Conservation (phyloP, 768 basidiomycete genomes). For the Coprinopsis marcescibilis region DNA sequence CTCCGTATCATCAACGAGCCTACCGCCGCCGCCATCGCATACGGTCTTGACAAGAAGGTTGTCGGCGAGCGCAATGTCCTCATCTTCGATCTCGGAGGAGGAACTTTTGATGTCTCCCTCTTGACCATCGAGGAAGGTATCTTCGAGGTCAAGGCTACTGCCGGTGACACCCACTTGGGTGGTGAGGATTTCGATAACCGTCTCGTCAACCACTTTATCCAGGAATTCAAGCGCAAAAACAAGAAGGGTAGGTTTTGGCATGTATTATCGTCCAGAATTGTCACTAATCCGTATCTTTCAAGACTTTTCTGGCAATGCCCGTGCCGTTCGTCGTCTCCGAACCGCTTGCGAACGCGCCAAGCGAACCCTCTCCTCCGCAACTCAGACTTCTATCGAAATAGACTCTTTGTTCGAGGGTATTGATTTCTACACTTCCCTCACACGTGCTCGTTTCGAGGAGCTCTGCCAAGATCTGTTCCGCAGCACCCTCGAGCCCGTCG, state of each 20-base stretch:
- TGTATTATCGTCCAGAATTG: not conserved
- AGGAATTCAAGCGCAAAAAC: conserved; percentile 97
- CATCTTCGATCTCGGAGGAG: conserved; percentile 98
- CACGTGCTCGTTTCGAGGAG: conserved; percentile 97
- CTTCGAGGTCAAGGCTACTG: conserved; percentile 97
- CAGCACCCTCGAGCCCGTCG: conserved; percentile 88
- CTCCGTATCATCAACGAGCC: conserved; percentile 99
- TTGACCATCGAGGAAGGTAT: conserved; percentile 96
- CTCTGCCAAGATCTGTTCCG: conserved; percentile 95
- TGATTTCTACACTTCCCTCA: conserved; percentile 97
- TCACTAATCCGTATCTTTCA: conserved; percentile 10
- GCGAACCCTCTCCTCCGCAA: conserved; percentile 94
- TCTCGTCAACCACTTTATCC: conserved; percentile 93
- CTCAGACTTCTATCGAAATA: conserved; percentile 96
- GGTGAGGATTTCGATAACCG: conserved; percentile 99
- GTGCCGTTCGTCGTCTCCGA: conserved; percentile 94
- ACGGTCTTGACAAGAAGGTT: conserved; percentile 96
- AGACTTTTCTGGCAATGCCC: conserved; percentile 88
- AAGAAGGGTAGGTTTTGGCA: conserved; percentile 63
- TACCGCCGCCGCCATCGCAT: conserved; percentile 96
- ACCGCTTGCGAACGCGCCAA: conserved; percentile 99
- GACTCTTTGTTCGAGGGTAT: conserved; percentile 97
- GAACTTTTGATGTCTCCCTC: conserved; percentile 97
- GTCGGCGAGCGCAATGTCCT: conserved; percentile 89
- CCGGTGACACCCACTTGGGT: conserved; percentile 97